Base-by-base conservation (phyloP, 805 yeast genomes). In the Lipomyces mesembrius region DNA sequence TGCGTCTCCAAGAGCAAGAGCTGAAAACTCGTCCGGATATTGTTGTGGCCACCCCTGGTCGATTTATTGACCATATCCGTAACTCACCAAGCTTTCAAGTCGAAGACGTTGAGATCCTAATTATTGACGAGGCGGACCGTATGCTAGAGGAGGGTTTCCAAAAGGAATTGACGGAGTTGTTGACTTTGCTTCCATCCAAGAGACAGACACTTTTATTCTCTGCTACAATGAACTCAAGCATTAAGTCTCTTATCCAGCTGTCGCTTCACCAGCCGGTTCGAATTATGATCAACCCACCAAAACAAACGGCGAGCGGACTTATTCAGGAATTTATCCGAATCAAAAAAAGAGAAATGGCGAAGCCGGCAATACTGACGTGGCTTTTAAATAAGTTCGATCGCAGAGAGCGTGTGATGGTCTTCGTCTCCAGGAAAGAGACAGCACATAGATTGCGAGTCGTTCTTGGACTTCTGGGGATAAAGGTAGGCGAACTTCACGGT, bases 71-170 rank as follows among this genome's bases (percentile, higher is more conserved):
- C 79, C 99, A 95, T 79, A 87, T 95, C 64, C 84, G 98, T 76
- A 95, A 95, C 80, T 93, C 98, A 6, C 92, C 97, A 7, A 89
- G 95, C 61, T 95, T 95, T 77, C 87, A 87, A 59, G 96, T 92
- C 59, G 98, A 95, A 72, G 83, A 88, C 43, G 95, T 95, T 60
- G 99, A 95, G 80, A 90, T 95, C 62, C 82, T 95, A 74, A 96
- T 95, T 37, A 84, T 95, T 73, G 99, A 95, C 82, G 99, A 95
- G 82, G 99, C 99, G 67, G 99, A 95, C 83, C 88, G 99, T 82
- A 95, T 95, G 98, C 84, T 95, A 73, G 99, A 95, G 77, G 99
- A 95, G 80, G 99, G 99, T 76, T 95, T 95, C 86, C 97, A 93
- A 79, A 91, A 88, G 62, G 99, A 95, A 79, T 82, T 95, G 72